Percentiles rank a stretch among this genome's conserved stretches.
Evolutionary conservation across 116 monocot species (phyloP).

Genomic region (Trichopus zeylanicus): DNA sequence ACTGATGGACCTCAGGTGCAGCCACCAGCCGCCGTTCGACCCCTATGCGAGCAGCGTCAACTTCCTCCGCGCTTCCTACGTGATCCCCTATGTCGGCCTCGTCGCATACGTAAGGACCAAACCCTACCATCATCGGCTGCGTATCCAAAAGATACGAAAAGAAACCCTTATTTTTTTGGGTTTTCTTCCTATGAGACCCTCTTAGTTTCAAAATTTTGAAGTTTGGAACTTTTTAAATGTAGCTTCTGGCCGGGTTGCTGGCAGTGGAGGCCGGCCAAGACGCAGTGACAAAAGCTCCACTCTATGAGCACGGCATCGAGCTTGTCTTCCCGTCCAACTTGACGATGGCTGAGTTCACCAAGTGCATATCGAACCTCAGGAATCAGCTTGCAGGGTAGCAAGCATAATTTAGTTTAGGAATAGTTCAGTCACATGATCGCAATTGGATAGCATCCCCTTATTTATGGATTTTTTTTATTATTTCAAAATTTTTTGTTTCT

Average conservation of each 20-base stretch:
- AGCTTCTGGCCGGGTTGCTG: conserved; percentile 6
- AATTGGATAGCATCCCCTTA: no score
- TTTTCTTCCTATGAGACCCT: background rate
- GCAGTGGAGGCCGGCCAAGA: conserved; percentile 12
- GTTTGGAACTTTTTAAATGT: no score
- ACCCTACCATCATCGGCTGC: conserved; percentile 24
- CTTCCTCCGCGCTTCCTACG: conserved; percentile 41
- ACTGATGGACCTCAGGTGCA: conserved; percentile 30
- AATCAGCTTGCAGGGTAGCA: conserved; percentile 14
- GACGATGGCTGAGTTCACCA: conserved; percentile 18
- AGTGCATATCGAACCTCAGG: conserved; percentile 10
- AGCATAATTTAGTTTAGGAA: no score
- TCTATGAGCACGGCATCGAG: background rate
- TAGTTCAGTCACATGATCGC: no score
- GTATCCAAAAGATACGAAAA: conserved; percentile 14
- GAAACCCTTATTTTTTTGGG: background rate
- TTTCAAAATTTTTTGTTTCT: no score
- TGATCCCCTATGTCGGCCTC: conserved; percentile 53
- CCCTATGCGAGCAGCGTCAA: conserved; percentile 37
- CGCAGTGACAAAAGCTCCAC: background rate
- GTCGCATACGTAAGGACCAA: conserved; percentile 49
- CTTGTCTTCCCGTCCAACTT: conserved; percentile 1
- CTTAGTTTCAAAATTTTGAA: no score
- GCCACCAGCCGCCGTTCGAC: conserved; percentile 34
- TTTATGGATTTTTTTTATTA: no score